Base-by-base conservation (phyloP, 2,329 filamentous ascomycete genomes). In the Aspergillus sp. region DNA sequence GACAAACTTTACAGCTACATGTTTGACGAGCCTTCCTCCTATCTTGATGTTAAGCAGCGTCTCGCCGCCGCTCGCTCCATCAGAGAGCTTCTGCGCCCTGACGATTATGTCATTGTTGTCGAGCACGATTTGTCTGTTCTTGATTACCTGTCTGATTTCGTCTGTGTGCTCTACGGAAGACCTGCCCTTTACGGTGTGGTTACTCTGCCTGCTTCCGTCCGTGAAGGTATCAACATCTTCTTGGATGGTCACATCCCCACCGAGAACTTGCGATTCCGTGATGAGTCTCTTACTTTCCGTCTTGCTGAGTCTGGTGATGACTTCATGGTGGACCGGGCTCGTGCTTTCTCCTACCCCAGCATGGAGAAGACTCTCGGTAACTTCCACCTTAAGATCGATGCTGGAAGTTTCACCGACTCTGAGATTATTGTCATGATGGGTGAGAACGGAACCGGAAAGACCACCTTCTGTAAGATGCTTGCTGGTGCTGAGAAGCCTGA, bases 351-450 rank as follows among this genome's bases (percentile, higher is more conserved):
- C 62, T 99, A 98, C 78, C 94, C 95, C 38, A 81, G 81, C 56
- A 97, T 99, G 92, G 85, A 91, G 78, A 98, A 98, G 86, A 95
- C 91, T 0, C 84, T 98, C 39, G 95, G 93, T 62, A 86, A 85
- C 76, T 99, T 99, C 85, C 87, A 90, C 71, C 87, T 99, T 54
- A 85, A 80, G 60, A 88, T 99, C 67, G 90, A 98, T 50, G 60
- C 85, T 23, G 95, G 96, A 69, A 84, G 89, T 63, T 99, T 99
- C 76, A 98, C 95, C 19, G 94, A 99, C 77, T 99, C 95, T 0
- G 95, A 99, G 76, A 99, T 99, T 69, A 87, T 99, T 60, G 95
- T 99, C 79, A 96, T 99, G 92, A 98, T 99, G 95, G 95, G 95
- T 69, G 94, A 98, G 83, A 99, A 99, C 80, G 95, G 95, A 80